Evolutionary conservation across 805 yeast genomes (phyloP).

Genomic region (Danielia reshetovae): DNA sequence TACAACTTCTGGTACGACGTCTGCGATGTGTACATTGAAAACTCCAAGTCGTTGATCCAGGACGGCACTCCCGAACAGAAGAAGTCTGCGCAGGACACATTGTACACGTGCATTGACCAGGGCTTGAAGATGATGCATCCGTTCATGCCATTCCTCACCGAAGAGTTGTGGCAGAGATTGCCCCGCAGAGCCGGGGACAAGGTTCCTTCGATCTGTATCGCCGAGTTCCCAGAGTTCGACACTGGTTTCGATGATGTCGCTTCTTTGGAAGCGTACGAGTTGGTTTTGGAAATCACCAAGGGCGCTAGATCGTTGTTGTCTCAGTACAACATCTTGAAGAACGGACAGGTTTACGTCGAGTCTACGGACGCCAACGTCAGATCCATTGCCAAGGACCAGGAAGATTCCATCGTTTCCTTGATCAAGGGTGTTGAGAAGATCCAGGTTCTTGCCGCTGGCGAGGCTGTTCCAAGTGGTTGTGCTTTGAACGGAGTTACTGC

Average conservation of each 20-base stretch:
- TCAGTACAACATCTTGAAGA: slow-evolving; percentile 84
- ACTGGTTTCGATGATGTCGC: slow-evolving; percentile 57
- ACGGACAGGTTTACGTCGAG: slow-evolving; percentile 83
- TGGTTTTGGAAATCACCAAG: slow-evolving; percentile 81
- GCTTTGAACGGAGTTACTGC: slow-evolving; percentile 80
- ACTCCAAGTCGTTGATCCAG: slow-evolving; percentile 85
- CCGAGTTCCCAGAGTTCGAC: slow-evolving; percentile 69
- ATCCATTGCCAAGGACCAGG: slow-evolving; percentile 62
- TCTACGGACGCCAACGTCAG: slow-evolving; percentile 46
- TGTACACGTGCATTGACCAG: slow-evolving; percentile 88
- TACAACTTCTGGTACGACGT: slow-evolving; percentile 95
- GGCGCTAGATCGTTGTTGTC: slow-evolving; percentile 88
- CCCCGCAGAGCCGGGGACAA: slow-evolving; percentile 78
- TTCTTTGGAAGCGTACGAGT: slow-evolving; percentile 74
- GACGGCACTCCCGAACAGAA: slow-evolving; percentile 86
- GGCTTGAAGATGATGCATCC: slow-evolving; percentile 93
- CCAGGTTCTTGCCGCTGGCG: slow-evolving; percentile 51
- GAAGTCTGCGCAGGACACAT: slow-evolving; percentile 88
- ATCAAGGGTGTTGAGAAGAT: slow-evolving; percentile 86
- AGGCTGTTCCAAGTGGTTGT: slow-evolving; percentile 81
- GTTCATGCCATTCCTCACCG: slow-evolving; percentile 96
- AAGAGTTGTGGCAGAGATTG: slow-evolving; percentile 98
- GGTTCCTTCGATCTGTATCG: slow-evolving; percentile 69
- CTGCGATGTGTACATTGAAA: slow-evolving; percentile 97
- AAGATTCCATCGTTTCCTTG: slow-evolving; percentile 82